These are phyloP conservation scores for Fusarium irregulare DNA, from an alignment of 2,329 filamentous ascomycete species.

Conservation along the genomic window DNA sequence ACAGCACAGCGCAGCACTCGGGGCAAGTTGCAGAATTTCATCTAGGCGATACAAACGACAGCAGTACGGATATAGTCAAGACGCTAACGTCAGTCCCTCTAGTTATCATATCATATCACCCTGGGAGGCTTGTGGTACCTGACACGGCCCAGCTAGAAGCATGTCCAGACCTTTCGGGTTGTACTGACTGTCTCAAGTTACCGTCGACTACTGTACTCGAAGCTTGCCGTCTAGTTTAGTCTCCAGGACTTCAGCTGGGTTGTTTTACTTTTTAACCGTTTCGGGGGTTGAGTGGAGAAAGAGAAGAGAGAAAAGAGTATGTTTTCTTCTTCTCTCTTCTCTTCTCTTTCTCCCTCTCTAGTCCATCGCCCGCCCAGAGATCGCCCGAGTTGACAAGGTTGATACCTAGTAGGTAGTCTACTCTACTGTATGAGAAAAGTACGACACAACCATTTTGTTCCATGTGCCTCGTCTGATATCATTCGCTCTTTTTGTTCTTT, in stretches of 20 bases:
- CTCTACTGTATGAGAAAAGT: slow-evolving; percentile 13
- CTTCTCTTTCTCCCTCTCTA: slow-evolving; percentile 14
- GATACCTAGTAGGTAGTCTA: background rate
- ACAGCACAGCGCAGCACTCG: slow-evolving; percentile 11
- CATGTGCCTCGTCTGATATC: background rate
- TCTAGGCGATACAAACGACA: slow-evolving; percentile 13
- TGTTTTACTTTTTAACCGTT: slow-evolving; percentile 31
- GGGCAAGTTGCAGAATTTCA: slow-evolving; percentile 19
- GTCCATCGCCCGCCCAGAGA: background rate
- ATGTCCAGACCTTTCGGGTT: background rate
- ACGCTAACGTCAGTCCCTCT: background rate
- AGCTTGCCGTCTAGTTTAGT: slow-evolving; percentile 20
- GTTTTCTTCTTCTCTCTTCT: slow-evolving; percentile 20
- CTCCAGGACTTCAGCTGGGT: slow-evolving; percentile 7
- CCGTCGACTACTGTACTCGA: background rate
- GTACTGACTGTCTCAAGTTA: background rate
- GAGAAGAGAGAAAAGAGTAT: slow-evolving; percentile 22
- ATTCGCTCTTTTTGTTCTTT: background rate
- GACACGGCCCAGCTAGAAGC: slow-evolving; percentile 9
- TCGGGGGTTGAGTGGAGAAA: slow-evolving; percentile 26
- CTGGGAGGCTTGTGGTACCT: slow-evolving; percentile 15
- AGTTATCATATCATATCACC: background rate
- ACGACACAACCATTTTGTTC: slow-evolving; percentile 6
- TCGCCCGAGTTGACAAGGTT: slow-evolving; percentile 10
- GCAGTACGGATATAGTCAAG: background rate